A percentile compares a stretch with the other conserved stretches of the same genome.
Evolutionary conservation across 2,329 filamentous ascomycete genomes (phyloP).

Genomic region (Beauveria sp.): DNA sequence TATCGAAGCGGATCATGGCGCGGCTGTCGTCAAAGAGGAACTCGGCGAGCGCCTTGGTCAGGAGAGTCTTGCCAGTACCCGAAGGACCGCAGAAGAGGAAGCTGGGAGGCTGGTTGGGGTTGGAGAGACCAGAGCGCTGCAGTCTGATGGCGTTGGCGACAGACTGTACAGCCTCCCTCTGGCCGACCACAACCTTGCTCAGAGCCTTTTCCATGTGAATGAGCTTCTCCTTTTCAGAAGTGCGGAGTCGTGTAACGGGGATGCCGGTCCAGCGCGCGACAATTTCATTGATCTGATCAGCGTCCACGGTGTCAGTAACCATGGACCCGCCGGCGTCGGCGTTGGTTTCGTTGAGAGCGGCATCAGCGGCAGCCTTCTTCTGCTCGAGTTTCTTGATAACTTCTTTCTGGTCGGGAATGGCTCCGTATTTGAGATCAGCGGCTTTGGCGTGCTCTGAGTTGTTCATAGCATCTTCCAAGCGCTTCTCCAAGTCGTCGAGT

Average conservation of each 20-base stretch:
- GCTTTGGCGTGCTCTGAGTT: slow-evolving; percentile 77
- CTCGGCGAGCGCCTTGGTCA: slow-evolving; percentile 94
- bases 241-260: slow-evolving; percentile 86
- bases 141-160: slow-evolving; percentile 95
- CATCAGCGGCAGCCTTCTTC: slow-evolving; percentile 73
- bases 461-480: slow-evolving; percentile 88
- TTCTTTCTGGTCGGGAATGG: slow-evolving; percentile 82
- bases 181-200: slow-evolving; percentile 78
- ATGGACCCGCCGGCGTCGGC: slow-evolving; percentile 61
- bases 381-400: slow-evolving; percentile 75
- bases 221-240: slow-evolving; percentile 97
- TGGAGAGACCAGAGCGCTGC: slow-evolving; percentile 86
- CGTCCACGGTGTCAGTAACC: slow-evolving; percentile 87
- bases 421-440: slow-evolving; percentile 93
- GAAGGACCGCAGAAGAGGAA: slow-evolving; percentile 99
- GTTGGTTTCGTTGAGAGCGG: slow-evolving; percentile 47
- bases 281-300: slow-evolving; percentile 98
- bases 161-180: slow-evolving; percentile 85
- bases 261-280: slow-evolving; percentile 98
- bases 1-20: slow-evolving; percentile 97
- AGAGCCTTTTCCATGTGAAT: slow-evolving; percentile 91
- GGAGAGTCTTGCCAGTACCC: slow-evolving; percentile 93
- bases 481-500: slow-evolving; percentile 83
- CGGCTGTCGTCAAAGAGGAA: slow-evolving; percentile 97
- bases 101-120: slow-evolving; percentile 93